These are phyloP conservation scores for Oropetium thomaeum DNA, from an alignment of 176 grass and related monocot species.

Conservation along the genomic window DNA sequence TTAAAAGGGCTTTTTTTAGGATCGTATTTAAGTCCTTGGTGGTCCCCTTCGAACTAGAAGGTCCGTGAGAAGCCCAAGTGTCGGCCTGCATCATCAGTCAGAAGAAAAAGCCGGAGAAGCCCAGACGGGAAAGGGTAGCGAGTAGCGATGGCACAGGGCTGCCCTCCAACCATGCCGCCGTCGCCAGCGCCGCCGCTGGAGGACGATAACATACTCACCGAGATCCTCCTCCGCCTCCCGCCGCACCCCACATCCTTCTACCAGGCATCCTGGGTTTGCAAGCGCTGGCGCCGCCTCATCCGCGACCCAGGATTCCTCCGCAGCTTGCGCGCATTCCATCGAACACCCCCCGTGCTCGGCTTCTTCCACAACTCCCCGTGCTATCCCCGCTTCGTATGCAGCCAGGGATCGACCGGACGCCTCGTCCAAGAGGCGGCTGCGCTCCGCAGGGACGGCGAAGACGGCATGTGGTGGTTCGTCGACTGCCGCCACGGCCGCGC, in stretches of 20 bases:
- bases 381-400: neutral
- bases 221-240: slow-evolving; percentile 17
- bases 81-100: too few relatives aligned
- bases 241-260: neutral
- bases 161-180: neutral
- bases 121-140: too few relatives aligned
- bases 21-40: too few relatives aligned
- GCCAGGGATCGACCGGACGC: neutral
- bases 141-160: neutral
- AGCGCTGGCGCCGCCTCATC: neutral
- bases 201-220: neutral
- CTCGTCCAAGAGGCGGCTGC: neutral
- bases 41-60: too few relatives aligned
- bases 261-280: slow-evolving; percentile 1
- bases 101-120: too few relatives aligned
- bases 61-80: too few relatives aligned
- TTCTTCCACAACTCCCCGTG: slow-evolving; percentile 23
- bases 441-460: neutral
- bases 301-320: neutral
- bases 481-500: slow-evolving; percentile 28
- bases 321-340: slow-evolving; percentile 18
- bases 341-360: slow-evolving; percentile 18
- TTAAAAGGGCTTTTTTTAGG: too few relatives aligned
- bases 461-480: slow-evolving; percentile 28
- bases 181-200: neutral